Evolutionary conservation across 805 yeast genomes (phyloP).

Genomic region (Candida krabiensis): DNA sequence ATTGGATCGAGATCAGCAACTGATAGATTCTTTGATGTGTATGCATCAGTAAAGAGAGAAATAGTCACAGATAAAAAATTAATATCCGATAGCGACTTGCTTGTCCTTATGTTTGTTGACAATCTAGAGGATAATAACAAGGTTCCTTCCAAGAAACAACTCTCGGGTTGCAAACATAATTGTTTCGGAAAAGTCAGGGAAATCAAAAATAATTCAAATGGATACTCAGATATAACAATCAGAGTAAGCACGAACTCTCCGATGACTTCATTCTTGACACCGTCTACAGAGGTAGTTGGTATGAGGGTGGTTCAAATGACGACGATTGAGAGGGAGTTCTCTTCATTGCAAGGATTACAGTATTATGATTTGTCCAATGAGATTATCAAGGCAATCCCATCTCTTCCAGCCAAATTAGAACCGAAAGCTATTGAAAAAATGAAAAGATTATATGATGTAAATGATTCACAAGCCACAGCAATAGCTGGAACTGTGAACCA

Average conservation of each 20-base stretch:
- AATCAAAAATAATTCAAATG: slow-evolving; percentile 62
- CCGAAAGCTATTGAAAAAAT: slow-evolving; percentile 41
- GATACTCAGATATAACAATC: slow-evolving; percentile 72
- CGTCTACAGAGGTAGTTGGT: slow-evolving; percentile 63
- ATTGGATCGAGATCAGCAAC: slow-evolving; percentile 81
- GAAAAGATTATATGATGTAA: slow-evolving; percentile 56
- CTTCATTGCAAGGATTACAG: slow-evolving; percentile 77
- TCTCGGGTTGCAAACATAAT: slow-evolving; percentile 33
- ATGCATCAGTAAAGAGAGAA: slow-evolving; percentile 62
- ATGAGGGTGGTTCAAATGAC: slow-evolving; percentile 83
- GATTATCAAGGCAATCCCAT: slow-evolving; percentile 68
- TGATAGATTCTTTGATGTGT: slow-evolving; percentile 86
- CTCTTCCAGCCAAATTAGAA: slow-evolving; percentile 38
- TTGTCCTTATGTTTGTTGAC: slow-evolving; percentile 59
- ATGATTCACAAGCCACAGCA: slow-evolving; percentile 89
- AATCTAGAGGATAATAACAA: slow-evolving; percentile 32
- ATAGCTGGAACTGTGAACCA: slow-evolving; percentile 67
- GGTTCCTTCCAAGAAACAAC: slow-evolving; percentile 17
- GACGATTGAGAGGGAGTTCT: slow-evolving; percentile 89
- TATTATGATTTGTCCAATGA: slow-evolving; percentile 75
- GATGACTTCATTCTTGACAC: slow-evolving; percentile 55
- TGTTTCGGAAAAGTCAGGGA: slow-evolving; percentile 83
- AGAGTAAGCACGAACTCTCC: slow-evolving; percentile 58
- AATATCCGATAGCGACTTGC: slow-evolving; percentile 69
- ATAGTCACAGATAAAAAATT: slow-evolving; percentile 52